Percentiles rank a stretch among this genome's conserved stretches.
Conservation (phyloP, 306 rosid genomes). For the Pterocarpus macrocarpus region DNA sequence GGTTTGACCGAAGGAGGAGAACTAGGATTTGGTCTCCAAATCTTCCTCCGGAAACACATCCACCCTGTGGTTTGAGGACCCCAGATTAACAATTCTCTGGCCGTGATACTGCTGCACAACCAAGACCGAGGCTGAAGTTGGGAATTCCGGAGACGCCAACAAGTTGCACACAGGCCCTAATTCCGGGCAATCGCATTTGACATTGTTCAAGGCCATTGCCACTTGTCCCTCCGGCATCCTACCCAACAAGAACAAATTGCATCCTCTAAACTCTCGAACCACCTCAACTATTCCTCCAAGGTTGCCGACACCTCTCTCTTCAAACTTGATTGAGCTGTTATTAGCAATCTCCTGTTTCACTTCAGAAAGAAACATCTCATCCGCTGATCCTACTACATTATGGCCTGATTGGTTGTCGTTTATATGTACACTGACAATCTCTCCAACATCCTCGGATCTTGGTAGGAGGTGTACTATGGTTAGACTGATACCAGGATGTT, state of each 20-base stretch:
- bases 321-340: slow-evolving; percentile 49
- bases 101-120: slow-evolving; percentile 63
- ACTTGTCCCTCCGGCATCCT: slow-evolving; percentile 56
- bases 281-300: slow-evolving; percentile 45
- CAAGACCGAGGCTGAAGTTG: slow-evolving; percentile 63
- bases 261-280: slow-evolving; percentile 43
- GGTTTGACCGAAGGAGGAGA: neutral
- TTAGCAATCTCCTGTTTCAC: slow-evolving; percentile 43
- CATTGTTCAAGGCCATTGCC: slow-evolving; percentile 43
- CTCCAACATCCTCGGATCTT: slow-evolving; percentile 41
- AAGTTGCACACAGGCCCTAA: slow-evolving; percentile 67
- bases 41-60: slow-evolving; percentile 37
- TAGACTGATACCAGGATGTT: slow-evolving; percentile 72
- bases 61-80: slow-evolving; percentile 3
- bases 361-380: slow-evolving; percentile 46
- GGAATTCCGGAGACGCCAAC: slow-evolving; percentile 54
- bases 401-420: neutral
- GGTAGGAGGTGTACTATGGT: slow-evolving; percentile 50
- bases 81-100: neutral
- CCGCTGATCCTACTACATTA: neutral
- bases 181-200: slow-evolving; percentile 59
- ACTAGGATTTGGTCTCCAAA: neutral
- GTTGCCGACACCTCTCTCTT: slow-evolving; percentile 51
- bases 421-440: slow-evolving; percentile 44
- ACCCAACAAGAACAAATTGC: slow-evolving; percentile 70